Conservation (phyloP, 148 eudicot species). For the Arctostaphylos glauca region DNA sequence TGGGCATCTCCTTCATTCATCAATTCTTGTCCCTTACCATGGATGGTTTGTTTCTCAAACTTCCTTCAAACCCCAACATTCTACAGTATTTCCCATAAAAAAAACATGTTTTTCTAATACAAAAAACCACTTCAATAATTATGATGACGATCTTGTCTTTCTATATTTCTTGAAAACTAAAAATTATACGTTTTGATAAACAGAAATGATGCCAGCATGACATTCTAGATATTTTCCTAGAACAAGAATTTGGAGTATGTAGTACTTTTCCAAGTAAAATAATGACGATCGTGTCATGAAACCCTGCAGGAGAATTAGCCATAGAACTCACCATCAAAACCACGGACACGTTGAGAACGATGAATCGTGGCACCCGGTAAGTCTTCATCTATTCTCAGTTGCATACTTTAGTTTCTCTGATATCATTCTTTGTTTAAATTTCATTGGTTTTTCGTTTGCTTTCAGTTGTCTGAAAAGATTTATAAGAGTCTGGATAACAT, state of each 20-base stretch:
- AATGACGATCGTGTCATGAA: not conserved
- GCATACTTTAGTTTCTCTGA: not conserved
- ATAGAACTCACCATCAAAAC: conserved; percentile 61
- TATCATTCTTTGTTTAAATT: not conserved
- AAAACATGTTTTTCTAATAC: not conserved
- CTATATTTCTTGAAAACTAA: not conserved
- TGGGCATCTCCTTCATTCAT: conserved; percentile 59
- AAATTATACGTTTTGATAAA: not conserved
- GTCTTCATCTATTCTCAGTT: conserved; percentile 3
- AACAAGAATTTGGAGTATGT: not conserved
- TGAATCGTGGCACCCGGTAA: conserved; percentile 64
- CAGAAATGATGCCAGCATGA: not conserved
- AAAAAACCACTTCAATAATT: not conserved
- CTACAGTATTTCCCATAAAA: not conserved
- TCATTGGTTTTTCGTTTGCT: not conserved
- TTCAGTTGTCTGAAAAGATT: conserved; percentile 46
- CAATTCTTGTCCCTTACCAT: conserved; percentile 62
- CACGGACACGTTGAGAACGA: conserved; percentile 54
- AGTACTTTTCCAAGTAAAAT: not conserved
- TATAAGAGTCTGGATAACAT: conserved; percentile 31
- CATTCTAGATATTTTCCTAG: not conserved
- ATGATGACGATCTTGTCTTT: too few relatives aligned
- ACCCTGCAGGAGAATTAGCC: conserved; percentile 54
- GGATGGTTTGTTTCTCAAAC: conserved; percentile 44
- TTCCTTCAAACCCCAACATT: not conserved